Base-by-base conservation (phyloP, 2,329 filamentous ascomycete species). In the Elsinoe batatas region DNA sequence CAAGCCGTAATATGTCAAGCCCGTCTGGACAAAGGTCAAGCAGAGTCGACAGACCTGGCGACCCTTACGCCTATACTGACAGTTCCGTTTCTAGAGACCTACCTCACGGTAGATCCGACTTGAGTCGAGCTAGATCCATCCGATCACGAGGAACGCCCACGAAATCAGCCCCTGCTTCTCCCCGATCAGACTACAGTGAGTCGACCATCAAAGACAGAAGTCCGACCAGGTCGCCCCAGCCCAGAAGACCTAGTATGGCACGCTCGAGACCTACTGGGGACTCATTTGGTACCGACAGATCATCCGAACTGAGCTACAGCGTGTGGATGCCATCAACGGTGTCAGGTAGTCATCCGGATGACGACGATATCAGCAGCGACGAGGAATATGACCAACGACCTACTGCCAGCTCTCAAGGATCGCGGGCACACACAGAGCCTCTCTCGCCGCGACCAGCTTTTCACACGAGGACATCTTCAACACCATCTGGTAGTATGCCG, bases 291-390 rank as follows among this genome's bases (percentile, higher is more conserved):
- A 58, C 62, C 12, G 60, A 60, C 37, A 59, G 61, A 43, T 58
- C 58, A 38, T 60, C 62, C 12, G 59, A 66, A 56, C 72, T 71
- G 60, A 70, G 70, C 46, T 77, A 73, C 63, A 74, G 70, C 53
- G 75, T 77, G 11, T 78, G 75, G 75, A 67, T 76, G 63, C 75
- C 75, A 22, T 64, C 68, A 2, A 72, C 71, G 3, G 69, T 69
- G 57, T 61, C 62, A 33, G 59, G 64, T 49, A 66, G 56, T 6
- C 30, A 35, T 8, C 58, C 64, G 11, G 63, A 65, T 36, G 67
- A 67, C 20, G 61, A 64, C 11, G 61, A 59, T 40, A 22, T 54
- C 17, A 61, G 58, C 30, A 61, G 57, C 30, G 62, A 59, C 4
- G 61, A 64, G n/a, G 64, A 67, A 42, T 60, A 65, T 37, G 60